A percentile compares a stretch with the other conserved stretches of the same genome.
These are phyloP conservation scores for Claviceps maximensis DNA, from an alignment of 2,329 filamentous ascomycete genomes.

Conservation along the genomic window DNA sequence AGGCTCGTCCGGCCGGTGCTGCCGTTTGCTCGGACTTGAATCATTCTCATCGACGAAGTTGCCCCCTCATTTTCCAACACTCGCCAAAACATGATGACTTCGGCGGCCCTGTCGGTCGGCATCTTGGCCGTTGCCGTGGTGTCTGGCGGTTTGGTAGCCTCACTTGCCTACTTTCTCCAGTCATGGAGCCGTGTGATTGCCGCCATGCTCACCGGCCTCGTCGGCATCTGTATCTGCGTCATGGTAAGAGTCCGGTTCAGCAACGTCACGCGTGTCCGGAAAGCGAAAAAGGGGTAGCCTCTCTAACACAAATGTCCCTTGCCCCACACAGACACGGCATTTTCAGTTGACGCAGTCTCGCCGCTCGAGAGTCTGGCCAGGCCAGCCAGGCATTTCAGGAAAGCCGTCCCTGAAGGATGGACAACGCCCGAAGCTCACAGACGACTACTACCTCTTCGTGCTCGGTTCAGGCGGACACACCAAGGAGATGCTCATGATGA, in stretches of 20 bases:
- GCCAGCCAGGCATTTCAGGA: not conserved
- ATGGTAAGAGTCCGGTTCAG: constrained; percentile 13
- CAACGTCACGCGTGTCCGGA: not conserved
- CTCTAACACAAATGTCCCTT: not conserved
- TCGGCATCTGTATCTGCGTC: constrained; percentile 16
- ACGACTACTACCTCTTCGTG: constrained; percentile 57
- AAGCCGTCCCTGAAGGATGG: no score
- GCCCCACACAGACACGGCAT: constrained; percentile 16
- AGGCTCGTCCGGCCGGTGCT: not conserved
- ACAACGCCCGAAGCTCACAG: not conserved
- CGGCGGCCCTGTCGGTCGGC: not conserved
- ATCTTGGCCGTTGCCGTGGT: not conserved
- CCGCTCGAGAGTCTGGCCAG: constrained; percentile 9
- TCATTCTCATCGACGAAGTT: not conserved
- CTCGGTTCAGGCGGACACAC: constrained; percentile 92
- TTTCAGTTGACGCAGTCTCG: constrained; percentile 14
- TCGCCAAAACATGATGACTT: not conserved
- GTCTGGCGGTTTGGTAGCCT: not conserved
- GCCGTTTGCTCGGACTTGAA: not conserved
- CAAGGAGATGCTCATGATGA: constrained; percentile 82
- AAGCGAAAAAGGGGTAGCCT: not conserved
- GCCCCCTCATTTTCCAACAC: not conserved
- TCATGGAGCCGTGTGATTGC: constrained; percentile 3
- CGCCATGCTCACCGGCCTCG: constrained; percentile 9
- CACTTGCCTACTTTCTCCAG: not conserved